These are phyloP conservation scores for Hyaloperonospora brassicae DNA, from an alignment of 352 stramenopile species.

Conservation along the genomic window DNA sequence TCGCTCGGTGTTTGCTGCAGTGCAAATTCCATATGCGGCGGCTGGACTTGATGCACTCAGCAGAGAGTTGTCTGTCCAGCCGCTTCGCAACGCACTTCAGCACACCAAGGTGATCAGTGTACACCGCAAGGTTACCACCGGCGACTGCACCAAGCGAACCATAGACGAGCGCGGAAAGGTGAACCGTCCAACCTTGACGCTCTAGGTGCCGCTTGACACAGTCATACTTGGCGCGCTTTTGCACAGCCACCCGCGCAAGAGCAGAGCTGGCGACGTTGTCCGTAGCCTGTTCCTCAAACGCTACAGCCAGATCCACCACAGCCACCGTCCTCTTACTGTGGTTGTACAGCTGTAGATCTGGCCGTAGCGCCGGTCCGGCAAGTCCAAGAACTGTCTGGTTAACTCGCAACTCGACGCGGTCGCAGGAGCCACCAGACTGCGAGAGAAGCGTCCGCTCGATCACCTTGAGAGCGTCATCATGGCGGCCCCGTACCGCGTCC, in stretches of 20 bases:
- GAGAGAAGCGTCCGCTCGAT: slow-evolving; percentile 8
- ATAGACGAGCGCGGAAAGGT: too few species aligned
- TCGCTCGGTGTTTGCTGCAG: slow-evolving; percentile 2
- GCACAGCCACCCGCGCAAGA: not conserved
- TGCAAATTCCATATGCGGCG: too few species aligned
- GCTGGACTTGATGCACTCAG: too few species aligned
- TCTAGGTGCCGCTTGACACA: slow-evolving; percentile 7
- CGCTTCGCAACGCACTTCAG: too few species aligned
- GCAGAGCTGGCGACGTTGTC: not conserved
- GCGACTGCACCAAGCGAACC: too few species aligned
- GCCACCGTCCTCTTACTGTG: slow-evolving; percentile 6
- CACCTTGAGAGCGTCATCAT: slow-evolving; percentile 12
- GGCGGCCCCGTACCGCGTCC: slow-evolving; percentile 1
- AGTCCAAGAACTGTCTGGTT: slow-evolving; percentile 14
- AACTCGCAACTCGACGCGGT: slow-evolving; percentile 4
- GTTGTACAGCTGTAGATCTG: slow-evolving; percentile 10
- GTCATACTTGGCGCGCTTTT: slow-evolving; percentile 1
- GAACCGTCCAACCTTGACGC: slow-evolving; percentile 10
- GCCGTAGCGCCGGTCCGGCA: slow-evolving; percentile 1
- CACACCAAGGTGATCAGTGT: too few species aligned
- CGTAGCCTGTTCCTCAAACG: not conserved
- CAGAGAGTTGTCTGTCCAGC: too few species aligned
- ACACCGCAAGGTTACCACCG: too few species aligned
- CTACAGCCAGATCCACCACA: slow-evolving; percentile 5
- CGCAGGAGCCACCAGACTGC: not conserved